Base-by-base conservation (phyloP, 441 rosid genomes). In the Oxalis stricta region DNA sequence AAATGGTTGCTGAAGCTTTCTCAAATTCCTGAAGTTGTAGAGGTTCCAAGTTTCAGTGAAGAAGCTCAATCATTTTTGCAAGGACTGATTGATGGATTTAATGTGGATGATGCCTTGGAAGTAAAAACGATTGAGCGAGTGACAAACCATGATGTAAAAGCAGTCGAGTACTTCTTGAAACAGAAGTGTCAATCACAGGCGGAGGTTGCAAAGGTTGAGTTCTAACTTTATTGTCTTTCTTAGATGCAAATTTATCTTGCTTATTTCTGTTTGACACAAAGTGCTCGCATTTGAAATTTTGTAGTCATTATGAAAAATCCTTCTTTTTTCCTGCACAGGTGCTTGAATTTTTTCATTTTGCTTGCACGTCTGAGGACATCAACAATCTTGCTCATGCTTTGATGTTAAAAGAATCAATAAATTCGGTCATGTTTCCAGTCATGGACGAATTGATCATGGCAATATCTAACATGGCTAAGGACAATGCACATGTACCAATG, bases 321-420 rank as follows among this genome's bases (percentile, higher is more conserved):
- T 11, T 26, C 4, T 26, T 5, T 16, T 9, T 45, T 32, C 44
- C 9, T 23, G 4, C 14, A 16, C 64, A 86, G 96, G 96, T 86
- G 55, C 82, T 81, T 57, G 95, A 91, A 59, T 91, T 83, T 66
- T 81, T 91, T 58, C 99, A 83, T 71, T 86, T 86, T 51, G 91
- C 96, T 66, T 91, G 95, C 63, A 83, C 96, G 8, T 86, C 96
- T 1, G 99, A 86, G 63, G 99, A 91, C 58, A 86, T 86, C 56
- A 91, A 83, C 71, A 91, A 86, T 63, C 91, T 91, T 15, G 84
- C 95, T 30, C 86, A 91, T 65, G 96, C 67, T 22, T 58, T 83
- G 69, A 91, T 91, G 96, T 68, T 91, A 63, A 75, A 72, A 69
- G 86, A 83, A 46, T 65, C 88, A 28, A 63, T 75, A 62, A 53